Base-by-base conservation (phyloP, 768 basidiomycete genomes). In the Hebeloma cylindrosporum region DNA sequence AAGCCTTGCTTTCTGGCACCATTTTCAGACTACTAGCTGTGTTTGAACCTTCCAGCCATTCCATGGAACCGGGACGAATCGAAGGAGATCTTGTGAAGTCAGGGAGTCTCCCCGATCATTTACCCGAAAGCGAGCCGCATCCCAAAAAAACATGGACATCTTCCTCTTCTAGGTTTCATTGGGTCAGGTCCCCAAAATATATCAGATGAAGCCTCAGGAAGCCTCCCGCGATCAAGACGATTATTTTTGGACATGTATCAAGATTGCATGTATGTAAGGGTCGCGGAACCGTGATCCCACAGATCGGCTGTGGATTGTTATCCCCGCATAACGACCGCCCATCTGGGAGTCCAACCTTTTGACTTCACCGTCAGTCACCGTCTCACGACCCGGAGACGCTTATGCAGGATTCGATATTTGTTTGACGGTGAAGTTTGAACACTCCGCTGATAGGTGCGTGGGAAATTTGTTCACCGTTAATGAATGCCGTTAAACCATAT, bases 401-500 rank as follows among this genome's bases (percentile, higher is more conserved):
- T 35, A 28, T 40, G 28, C 27, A 36, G 21, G 26, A n/a, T n/a
- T 30, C 42, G 29, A 25, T 45, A 51, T 43, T 44, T 32, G 14
- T 21, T 39, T 50, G 39, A 47, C 47, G 30, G 34, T n/a, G n/a
- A n/a, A n/a, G n/a, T n/a, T 46, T 47, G 42, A 50, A 44, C 51
- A 38, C 38, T 52, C 46, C 49, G 41, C 45, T 47, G 41, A 23
- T 43, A 42, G 27, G 40, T 38, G 44, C 52, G 52, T 52, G 58
- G 44, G 51, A 53, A 54, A 40, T 17, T 36, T n/a, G 20, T 32
- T 46, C n/a, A n/a, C n/a, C 23, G 39, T 50, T 53, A 51, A 57
- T 57, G 56, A 60, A 60, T 47, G 49, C 49, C 58, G 53, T 57
- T 50, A 43, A 36, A 54, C 51, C 53, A 51, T 39, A 45, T 50